A percentile compares a stretch with the other conserved stretches of the same genome.
phyloP scores from a whole-genome alignment of 495 filamentous ascomycete species.

The Penicillium fimorum region DNA sequence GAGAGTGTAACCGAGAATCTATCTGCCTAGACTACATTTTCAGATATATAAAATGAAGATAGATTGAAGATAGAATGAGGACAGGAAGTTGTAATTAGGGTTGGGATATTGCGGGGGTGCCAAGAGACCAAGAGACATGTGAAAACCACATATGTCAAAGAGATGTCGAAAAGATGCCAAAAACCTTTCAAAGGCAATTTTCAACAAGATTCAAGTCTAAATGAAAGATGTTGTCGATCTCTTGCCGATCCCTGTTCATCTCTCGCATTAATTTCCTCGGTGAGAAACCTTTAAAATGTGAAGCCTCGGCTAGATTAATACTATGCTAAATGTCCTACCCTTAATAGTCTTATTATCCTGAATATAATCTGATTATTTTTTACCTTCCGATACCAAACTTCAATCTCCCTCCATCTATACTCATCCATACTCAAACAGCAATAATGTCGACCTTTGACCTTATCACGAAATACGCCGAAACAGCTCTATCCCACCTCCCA shows the following conservation, averaged over 20 bases:
- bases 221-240: not conserved
- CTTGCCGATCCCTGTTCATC: not conserved
- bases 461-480: slow-evolving; percentile 31
- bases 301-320: not conserved
- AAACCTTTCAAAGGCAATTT: too few species aligned
- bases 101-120: not conserved
- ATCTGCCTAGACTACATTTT: too few species aligned
- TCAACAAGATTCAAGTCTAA: not conserved
- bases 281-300: not conserved
- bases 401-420: not conserved
- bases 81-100: not conserved
- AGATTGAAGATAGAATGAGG: too few species aligned
- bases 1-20: too few species aligned
- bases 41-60: too few species aligned
- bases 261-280: not conserved
- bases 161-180: not conserved
- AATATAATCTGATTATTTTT: not conserved
- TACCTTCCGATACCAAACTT: not conserved
- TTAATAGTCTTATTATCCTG: not conserved
- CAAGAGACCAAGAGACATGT: slow-evolving; percentile 8
- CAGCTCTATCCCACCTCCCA: slow-evolving; percentile 30
- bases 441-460: slow-evolving; percentile 20
- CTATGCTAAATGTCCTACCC: not conserved
- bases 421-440: not conserved
- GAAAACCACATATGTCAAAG: too few species aligned